Base-by-base conservation (phyloP, 2,329 filamentous ascomycete species). In the Penicillium brasilianum region DNA sequence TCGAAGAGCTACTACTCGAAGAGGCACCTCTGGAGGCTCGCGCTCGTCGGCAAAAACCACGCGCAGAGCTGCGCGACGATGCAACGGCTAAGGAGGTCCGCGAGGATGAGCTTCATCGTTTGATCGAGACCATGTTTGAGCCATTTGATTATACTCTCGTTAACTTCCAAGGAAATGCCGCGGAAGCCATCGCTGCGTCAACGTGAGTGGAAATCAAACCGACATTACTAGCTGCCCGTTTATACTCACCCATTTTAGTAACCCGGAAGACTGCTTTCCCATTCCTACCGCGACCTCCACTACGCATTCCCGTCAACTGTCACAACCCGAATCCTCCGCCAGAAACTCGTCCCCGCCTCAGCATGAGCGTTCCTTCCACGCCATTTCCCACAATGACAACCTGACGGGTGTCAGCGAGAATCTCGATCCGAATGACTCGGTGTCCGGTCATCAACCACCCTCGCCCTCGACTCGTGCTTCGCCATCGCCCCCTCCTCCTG, bases 31-130 rank as follows among this genome's bases (percentile, higher is more conserved):
- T 99, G 5, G 95, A 99, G 77, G 95, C 95, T 58, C 85, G 95
- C 71, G 93, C 95, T 54, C 87, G 95, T 68, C 88, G 94, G 73
- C 95, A 98, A 76, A 97, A 98, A 77, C 95, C 95, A 1, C 86
- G 95, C 64, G 93, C 96, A 66, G 89, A 91, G 67, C 81, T 99
- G 73, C 94, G 95, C 77, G 92, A 96, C 2, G 94, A 98, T 79
- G 95, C 95, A 1, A 96, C 94, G 0, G 91, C 93, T 44, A 94
- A 96, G 76, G 94, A 99, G 76, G 96, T 97, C 58, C 86, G 93
- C 22, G 93, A 96, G 69, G 94, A 99, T 64, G 93, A 97, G 76
- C 84, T 98, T 22, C 95, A 98, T 76, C 88, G 88, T 66, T 91
- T 96, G 85, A 97, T 99, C 63, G 95, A 99, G 77, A 90, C 87